Percentiles rank a stretch among this genome's conserved stretches.
These are phyloP conservation scores for Talaromyces verruculosus DNA, from an alignment of 2,329 filamentous ascomycete species.

Conservation along the genomic window DNA sequence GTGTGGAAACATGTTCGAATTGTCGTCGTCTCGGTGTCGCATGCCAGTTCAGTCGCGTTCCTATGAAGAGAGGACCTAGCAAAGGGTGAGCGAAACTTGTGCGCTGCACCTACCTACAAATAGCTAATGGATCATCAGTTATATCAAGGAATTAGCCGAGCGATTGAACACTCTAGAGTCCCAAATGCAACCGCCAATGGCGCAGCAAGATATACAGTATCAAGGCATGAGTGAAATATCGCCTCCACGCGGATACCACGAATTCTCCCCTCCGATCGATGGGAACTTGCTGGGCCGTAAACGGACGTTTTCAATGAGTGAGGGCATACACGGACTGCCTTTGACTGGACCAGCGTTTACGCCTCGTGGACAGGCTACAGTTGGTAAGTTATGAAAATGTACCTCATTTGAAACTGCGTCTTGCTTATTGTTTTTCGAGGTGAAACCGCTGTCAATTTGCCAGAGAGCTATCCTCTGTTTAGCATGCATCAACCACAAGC, in stretches of 20 bases:
- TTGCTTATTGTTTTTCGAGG: slow-evolving; percentile 19
- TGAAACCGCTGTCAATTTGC: slow-evolving; percentile 20
- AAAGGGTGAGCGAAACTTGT: slow-evolving; percentile 63
- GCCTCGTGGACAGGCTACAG: slow-evolving; percentile 35
- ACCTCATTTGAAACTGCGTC: background rate
- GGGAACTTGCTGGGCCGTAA: slow-evolving; percentile 45
- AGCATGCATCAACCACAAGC: slow-evolving; percentile 39
- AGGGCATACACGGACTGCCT: slow-evolving; percentile 44
- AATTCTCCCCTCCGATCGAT: slow-evolving; percentile 54
- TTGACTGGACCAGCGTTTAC: slow-evolving; percentile 44
- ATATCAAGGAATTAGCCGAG: slow-evolving; percentile 89
- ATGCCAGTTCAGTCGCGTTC: slow-evolving; percentile 83
- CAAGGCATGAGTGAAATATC: slow-evolving; percentile 44
- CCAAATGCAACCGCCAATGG: slow-evolving; percentile 57
- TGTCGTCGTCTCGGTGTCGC: slow-evolving; percentile 73
- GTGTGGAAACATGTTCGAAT: slow-evolving; percentile 74
- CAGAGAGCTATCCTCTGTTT: slow-evolving; percentile 21
- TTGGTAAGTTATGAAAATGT: slow-evolving; percentile 29
- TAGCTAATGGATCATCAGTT: slow-evolving; percentile 38
- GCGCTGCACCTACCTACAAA: background rate
- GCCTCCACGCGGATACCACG: slow-evolving; percentile 49
- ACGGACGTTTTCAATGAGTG: slow-evolving; percentile 52
- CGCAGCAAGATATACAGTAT: slow-evolving; percentile 45
- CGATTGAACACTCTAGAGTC: slow-evolving; percentile 79
- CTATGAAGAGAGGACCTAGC: slow-evolving; percentile 83